phyloP scores from a whole-genome alignment of 2,329 filamentous ascomycete genomes.

The Trichoderma citrinoviride region DNA sequence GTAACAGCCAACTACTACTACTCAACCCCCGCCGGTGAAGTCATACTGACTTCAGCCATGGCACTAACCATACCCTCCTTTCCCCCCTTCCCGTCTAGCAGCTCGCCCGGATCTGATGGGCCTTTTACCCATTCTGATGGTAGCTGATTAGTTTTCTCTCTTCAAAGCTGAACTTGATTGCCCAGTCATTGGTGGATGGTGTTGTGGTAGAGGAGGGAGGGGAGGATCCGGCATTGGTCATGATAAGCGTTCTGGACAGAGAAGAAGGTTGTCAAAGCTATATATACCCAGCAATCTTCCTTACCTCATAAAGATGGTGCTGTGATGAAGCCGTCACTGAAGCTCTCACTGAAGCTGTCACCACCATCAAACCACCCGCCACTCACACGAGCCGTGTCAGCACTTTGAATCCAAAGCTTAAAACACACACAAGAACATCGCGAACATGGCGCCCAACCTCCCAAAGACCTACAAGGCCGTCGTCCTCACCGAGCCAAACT shows the following conservation, averaged over 20 bases:
- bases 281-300: background rate
- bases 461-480: slow-evolving; percentile 68
- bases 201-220: background rate
- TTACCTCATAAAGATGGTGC: background rate
- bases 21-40: background rate
- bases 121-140: background rate
- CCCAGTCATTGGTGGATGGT: background rate
- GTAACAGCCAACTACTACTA: no score
- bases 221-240: background rate
- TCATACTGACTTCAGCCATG: slow-evolving; percentile 16
- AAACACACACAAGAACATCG: background rate
- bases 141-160: background rate
- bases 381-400: background rate
- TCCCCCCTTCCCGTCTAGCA: background rate
- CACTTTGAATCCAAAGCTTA: background rate
- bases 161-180: background rate
- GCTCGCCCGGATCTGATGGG: background rate
- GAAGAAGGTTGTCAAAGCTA: background rate
- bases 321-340: background rate
- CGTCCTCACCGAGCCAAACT: slow-evolving; percentile 52
- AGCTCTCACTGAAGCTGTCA: background rate
- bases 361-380: background rate
- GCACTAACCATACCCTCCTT: background rate
- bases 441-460: slow-evolving; percentile 36
- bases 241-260: background rate